A percentile compares a stretch with the other conserved stretches of the same genome.
phyloP scores from a whole-genome alignment of 2,329 filamentous ascomycete species.

The Aspergillus quadricinctus region DNA sequence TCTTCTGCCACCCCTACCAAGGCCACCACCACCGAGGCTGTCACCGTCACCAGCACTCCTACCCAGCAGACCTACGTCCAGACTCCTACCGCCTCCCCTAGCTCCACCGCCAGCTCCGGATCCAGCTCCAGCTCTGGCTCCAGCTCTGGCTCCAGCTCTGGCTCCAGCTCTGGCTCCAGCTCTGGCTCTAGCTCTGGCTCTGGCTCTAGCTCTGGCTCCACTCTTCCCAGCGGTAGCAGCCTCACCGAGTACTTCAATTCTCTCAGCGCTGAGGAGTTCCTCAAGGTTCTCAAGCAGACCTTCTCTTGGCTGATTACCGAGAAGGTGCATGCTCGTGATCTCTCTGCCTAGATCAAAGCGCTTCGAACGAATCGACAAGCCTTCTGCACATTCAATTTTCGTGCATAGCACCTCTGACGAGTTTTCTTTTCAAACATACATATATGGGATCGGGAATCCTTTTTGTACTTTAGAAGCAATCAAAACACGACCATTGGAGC shows the following conservation, averaged over 20 bases:
- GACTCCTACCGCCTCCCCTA: slow-evolving; percentile 9
- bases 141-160: slow-evolving; percentile 8
- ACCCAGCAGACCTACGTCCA: slow-evolving; percentile 21
- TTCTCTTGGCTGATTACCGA: slow-evolving; percentile 30
- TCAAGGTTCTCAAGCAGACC: slow-evolving; percentile 26
- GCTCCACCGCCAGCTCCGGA: slow-evolving; percentile 7
- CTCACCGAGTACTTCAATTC: slow-evolving; percentile 27
- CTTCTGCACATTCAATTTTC: slow-evolving; percentile 5
- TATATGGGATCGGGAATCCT: slow-evolving; percentile 14
- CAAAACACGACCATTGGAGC: neutral
- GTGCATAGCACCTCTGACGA: slow-evolving; percentile 3
- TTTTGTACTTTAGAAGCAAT: slow-evolving; percentile 3
- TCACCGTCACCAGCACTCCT: slow-evolving; percentile 20
- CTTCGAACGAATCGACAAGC: slow-evolving; percentile 7
- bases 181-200: slow-evolving; percentile 6
- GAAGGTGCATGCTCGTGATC: slow-evolving; percentile 29
- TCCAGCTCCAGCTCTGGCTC: slow-evolving; percentile 7
- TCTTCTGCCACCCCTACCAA: slow-evolving; percentile 3
- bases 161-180: too few species aligned
- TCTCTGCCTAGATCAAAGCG: slow-evolving; percentile 18
- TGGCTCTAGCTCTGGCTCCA: slow-evolving; percentile 7
- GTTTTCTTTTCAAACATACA: slow-evolving; percentile 1
- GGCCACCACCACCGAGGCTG: slow-evolving; percentile 7
- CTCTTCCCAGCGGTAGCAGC: slow-evolving; percentile 17
- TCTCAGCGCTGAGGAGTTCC: slow-evolving; percentile 27